Conservation (phyloP, 108 stramenopile genomes). For the Seminavis robusta region DNA sequence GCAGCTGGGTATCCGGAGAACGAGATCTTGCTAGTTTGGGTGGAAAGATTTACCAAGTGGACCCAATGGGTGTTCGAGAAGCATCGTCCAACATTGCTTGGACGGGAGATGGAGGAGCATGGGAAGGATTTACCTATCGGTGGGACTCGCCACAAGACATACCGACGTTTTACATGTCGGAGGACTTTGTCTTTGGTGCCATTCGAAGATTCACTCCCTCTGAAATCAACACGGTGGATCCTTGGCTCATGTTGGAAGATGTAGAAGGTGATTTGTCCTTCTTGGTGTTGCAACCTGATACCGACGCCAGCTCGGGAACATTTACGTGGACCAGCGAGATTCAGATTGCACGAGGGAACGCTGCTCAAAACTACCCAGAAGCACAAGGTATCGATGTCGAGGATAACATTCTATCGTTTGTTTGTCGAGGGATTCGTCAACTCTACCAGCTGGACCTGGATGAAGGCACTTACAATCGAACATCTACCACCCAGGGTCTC, state of each 20-base stretch:
- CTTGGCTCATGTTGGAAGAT: too few relatives aligned
- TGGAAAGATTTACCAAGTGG: constrained; percentile 40
- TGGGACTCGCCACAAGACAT: too few relatives aligned
- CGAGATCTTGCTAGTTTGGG: too few relatives aligned
- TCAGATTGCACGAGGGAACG: neutral
- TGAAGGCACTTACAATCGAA: neutral
- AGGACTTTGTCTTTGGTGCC: too few relatives aligned
- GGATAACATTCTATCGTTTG: neutral
- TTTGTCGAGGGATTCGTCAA: neutral
- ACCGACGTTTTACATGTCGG: too few relatives aligned
- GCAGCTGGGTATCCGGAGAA: constrained; percentile 45
- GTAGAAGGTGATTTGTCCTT: too few relatives aligned
- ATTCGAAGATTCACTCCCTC: too few relatives aligned
- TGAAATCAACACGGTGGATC: too few relatives aligned
- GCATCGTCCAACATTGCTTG: too few relatives aligned
- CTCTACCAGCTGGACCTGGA: constrained; percentile 19
- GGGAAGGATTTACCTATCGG: too few relatives aligned
- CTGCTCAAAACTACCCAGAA: constrained; percentile 1
- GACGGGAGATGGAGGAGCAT: neutral
- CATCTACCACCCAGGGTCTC: constrained; percentile 7
- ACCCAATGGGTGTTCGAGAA: constrained; percentile 23
- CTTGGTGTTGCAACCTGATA: too few relatives aligned
- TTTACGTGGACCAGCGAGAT: constrained; percentile 10
- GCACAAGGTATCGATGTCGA: constrained; percentile 5
- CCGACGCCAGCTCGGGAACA: too few relatives aligned